phyloP scores from a whole-genome alignment of 1,284 basidiomycete genomes.

The Trichosporon asahii region DNA sequence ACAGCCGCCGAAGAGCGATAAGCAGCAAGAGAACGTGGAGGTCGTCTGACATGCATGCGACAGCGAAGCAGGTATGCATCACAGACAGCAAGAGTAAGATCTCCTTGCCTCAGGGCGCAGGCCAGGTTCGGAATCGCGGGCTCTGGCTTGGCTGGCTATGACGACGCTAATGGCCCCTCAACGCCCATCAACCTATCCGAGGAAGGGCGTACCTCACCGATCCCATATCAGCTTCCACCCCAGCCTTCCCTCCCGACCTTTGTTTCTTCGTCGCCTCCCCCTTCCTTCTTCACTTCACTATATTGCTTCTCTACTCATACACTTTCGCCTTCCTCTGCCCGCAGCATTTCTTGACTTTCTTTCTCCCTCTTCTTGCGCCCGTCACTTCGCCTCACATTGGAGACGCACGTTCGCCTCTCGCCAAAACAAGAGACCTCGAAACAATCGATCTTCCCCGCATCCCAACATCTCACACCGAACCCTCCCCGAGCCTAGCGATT shows the following conservation, averaged over 20 bases:
- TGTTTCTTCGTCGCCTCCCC: not conserved
- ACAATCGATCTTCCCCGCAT: not conserved
- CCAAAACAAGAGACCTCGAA: not conserved
- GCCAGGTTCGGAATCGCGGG: not conserved
- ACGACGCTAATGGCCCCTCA: not conserved
- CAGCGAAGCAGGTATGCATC: not conserved
- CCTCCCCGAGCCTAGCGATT: not conserved
- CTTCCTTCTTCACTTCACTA: not conserved
- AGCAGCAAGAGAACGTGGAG: not conserved
- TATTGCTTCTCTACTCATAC: not conserved
- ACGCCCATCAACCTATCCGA: conserved; percentile 1
- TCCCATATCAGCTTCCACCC: conserved; percentile 2
- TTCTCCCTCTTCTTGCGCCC: not conserved
- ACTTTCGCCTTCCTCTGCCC: not conserved
- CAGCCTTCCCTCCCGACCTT: not conserved
- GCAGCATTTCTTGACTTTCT: not conserved
- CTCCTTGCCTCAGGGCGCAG: not conserved
- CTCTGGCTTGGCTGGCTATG: not conserved
- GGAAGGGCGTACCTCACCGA: not conserved
- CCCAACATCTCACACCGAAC: not conserved
- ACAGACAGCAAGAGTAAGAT: not conserved
- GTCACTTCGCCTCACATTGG: not conserved
- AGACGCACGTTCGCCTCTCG: not conserved
- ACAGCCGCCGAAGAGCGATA: not conserved
- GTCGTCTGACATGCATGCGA: not conserved